Evolutionary conservation across 1,139 yeast species (phyloP).

Genomic region (Arxiozyma slooffiae): DNA sequence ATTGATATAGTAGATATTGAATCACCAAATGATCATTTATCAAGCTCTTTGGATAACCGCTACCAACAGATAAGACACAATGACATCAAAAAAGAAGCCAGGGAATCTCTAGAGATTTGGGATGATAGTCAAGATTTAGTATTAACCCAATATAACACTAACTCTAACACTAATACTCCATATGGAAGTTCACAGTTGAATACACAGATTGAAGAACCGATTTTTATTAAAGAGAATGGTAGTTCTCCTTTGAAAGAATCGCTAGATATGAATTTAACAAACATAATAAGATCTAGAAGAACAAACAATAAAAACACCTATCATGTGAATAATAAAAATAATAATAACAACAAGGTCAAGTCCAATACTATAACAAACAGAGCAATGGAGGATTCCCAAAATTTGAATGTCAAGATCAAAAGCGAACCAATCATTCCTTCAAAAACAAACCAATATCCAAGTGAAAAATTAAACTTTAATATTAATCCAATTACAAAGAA

Average conservation of each 20-base stretch:
- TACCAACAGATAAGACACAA: not conserved
- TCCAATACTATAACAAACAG: not conserved
- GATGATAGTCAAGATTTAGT: slow-evolving; percentile 19
- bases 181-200: not conserved
- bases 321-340: not conserved
- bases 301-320: not conserved
- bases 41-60: not conserved
- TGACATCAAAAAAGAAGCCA: slow-evolving; percentile 1
- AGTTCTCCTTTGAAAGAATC: slow-evolving; percentile 9
- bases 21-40: not conserved
- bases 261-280: not conserved
- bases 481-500: slow-evolving; percentile 28
- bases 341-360: not conserved
- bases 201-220: not conserved
- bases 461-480: slow-evolving; percentile 17
- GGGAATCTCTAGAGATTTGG: not conserved
- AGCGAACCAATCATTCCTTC: slow-evolving; percentile 5
- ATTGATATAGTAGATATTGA: too few species aligned
- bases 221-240: not conserved
- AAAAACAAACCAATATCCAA: not conserved
- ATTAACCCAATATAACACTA: slow-evolving; percentile 18
- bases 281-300: slow-evolving; percentile 1
- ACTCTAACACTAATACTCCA: not conserved
- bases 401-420: not conserved
- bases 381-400: not conserved